phyloP scores from a whole-genome alignment of 1,139 yeast species.

The Candida tropicalis region DNA sequence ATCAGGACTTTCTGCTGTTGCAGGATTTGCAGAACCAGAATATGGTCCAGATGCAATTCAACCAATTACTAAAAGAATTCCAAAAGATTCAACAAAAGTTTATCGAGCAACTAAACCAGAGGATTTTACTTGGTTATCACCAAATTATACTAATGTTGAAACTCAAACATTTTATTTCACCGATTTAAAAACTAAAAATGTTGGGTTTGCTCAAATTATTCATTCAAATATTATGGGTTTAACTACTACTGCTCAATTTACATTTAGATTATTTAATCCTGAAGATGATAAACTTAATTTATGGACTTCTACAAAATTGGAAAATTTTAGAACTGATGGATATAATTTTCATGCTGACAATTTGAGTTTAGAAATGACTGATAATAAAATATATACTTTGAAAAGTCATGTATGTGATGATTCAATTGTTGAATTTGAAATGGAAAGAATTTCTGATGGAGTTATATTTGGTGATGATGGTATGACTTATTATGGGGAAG shows the following conservation, averaged over 20 bases:
- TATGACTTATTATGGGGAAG: constrained; percentile 80
- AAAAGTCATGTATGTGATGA: constrained; percentile 68
- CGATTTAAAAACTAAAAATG: constrained; percentile 59
- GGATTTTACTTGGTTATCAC: constrained; percentile 77
- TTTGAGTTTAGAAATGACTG: constrained; percentile 63
- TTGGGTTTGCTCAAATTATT: constrained; percentile 92
- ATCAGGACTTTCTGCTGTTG: constrained; percentile 87
- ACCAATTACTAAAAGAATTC: constrained; percentile 68
- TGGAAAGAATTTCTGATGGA: constrained; percentile 72
- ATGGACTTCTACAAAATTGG: constrained; percentile 92
- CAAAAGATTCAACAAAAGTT: constrained; percentile 38
- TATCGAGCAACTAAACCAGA: constrained; percentile 52
- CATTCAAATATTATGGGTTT: constrained; percentile 90
- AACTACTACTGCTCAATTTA: constrained; percentile 92
- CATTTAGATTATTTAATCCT: constrained; percentile 73
- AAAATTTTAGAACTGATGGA: constrained; percentile 77
- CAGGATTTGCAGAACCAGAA: constrained; percentile 97
- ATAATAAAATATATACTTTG: constrained; percentile 56
- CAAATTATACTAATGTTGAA: constrained; percentile 86
- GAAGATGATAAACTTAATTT: constrained; percentile 45
- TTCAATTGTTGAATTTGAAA: constrained; percentile 69
- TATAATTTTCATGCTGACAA: constrained; percentile 77
- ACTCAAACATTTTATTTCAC: constrained; percentile 90
- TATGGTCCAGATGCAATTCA: constrained; percentile 92
- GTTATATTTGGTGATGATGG: constrained; percentile 92